Conservation (phyloP, 1,139 yeast genomes). For the Saccharomyces hybrid region DNA sequence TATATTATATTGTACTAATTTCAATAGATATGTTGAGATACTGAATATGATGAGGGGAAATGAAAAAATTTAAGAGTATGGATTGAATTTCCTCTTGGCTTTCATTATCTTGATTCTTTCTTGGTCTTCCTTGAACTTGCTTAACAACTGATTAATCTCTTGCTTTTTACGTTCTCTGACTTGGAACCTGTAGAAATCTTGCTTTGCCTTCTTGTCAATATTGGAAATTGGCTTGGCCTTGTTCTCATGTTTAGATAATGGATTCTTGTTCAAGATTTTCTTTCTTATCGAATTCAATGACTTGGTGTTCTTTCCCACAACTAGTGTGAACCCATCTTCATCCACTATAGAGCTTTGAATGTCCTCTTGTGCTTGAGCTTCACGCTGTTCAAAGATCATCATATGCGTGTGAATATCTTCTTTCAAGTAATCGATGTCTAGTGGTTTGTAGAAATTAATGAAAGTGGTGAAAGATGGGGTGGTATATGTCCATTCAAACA, state of each 20-base stretch:
- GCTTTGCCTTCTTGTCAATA: slow-evolving; percentile 71
- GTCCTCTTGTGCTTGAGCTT: slow-evolving; percentile 55
- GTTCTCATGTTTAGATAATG: slow-evolving; percentile 29
- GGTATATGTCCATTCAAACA: slow-evolving; percentile 30
- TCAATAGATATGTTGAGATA: not conserved
- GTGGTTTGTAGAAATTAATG: slow-evolving; percentile 30
- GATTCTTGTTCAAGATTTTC: slow-evolving; percentile 30
- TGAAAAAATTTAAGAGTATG: slow-evolving; percentile 45
- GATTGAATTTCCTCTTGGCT: slow-evolving; percentile 76
- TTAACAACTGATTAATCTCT: slow-evolving; percentile 81
- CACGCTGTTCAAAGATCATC: slow-evolving; percentile 63
- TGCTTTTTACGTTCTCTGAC: slow-evolving; percentile 86
- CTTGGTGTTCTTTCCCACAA: slow-evolving; percentile 79
- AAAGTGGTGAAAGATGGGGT: slow-evolving; percentile 29
- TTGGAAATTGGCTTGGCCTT: slow-evolving; percentile 34
- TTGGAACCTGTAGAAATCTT: slow-evolving; percentile 94
- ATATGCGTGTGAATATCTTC: slow-evolving; percentile 36
- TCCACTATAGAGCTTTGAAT: slow-evolving; percentile 62
- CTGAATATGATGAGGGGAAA: not conserved
- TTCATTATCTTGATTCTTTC: slow-evolving; percentile 71
- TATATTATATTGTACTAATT: not conserved
- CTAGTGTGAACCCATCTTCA: slow-evolving; percentile 90
- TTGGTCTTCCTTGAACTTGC: slow-evolving; percentile 84
- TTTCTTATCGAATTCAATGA: slow-evolving; percentile 38
- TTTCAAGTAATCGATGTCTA: slow-evolving; percentile 30